Base-by-base conservation (phyloP, 2,329 filamentous ascomycete genomes). In the Geosmithia morbida region DNA sequence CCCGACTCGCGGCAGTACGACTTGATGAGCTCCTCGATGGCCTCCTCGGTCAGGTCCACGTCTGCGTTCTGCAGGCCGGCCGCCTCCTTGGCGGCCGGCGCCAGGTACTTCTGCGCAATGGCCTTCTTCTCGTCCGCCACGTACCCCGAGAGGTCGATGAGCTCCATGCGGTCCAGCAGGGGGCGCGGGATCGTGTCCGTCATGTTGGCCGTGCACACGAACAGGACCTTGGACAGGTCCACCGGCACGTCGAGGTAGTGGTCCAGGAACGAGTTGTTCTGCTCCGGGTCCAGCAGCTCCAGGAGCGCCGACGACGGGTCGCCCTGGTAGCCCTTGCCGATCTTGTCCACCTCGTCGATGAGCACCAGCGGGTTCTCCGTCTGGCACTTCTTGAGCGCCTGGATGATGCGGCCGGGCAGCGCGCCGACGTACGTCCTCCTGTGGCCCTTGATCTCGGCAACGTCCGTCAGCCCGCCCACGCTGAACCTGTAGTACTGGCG, bases 191-290 rank as follows among this genome's bases (percentile, higher is more conserved):
- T 98, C 0, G 92, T 98, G 58, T 98, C 92, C 0, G 89, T 95
- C 83, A 97, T 94, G 64, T 98, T 98, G 50, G 92, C 92, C 14
- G 92, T 98, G 73, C 92, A 98, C 41, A 98, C 92, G 61, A 98
- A 98, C 19, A 98, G 75, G 2, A 98, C 92, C 68, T 97, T 97
- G 46, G 89, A 96, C 46, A 98, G 72, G 61, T 98, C 92, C 6
- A 98, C 90, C 0, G 92, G 92, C 1, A 98, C 88, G 62, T 98
- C 92, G 77, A 98, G 87, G 68, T 98, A 98, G 64, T 98, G 92
- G 57, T 98, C 92, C 52, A 98, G 66, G 76, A 98, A 98, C 20
- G 89, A 96, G 60, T 74, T 88, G 68, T 98, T 98, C 62, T 98
- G 92, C 65, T 98, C 92, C 0, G 92, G 92, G 55, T 98, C 92